Evolutionary conservation across 108 stramenopile species (phyloP).

Genomic region (Cyclotella baltica): DNA sequence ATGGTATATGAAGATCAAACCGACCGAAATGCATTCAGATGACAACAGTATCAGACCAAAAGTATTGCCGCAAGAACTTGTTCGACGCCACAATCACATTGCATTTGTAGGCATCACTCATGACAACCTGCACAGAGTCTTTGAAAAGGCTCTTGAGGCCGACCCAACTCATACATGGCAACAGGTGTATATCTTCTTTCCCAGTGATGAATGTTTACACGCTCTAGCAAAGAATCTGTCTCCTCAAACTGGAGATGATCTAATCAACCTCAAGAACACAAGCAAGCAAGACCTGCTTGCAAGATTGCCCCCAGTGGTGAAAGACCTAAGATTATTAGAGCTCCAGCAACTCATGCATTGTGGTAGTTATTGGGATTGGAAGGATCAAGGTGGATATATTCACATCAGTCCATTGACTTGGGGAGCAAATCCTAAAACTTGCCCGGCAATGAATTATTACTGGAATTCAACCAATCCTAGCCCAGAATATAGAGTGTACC

Average conservation of each 20-base stretch:
- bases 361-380: slow-evolving; percentile 47
- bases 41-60: slow-evolving; percentile 26
- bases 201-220: slow-evolving; percentile 27
- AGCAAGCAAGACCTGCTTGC: not conserved
- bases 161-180: slow-evolving; percentile 31
- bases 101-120: slow-evolving; percentile 44
- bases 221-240: slow-evolving; percentile 11
- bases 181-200: slow-evolving; percentile 34
- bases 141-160: slow-evolving; percentile 15
- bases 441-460: slow-evolving; percentile 46
- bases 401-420: slow-evolving; percentile 44
- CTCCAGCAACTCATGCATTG: slow-evolving; percentile 41
- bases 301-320: slow-evolving; percentile 3
- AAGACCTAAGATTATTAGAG: slow-evolving; percentile 25
- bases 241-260: slow-evolving; percentile 6
- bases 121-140: slow-evolving; percentile 27
- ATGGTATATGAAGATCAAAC: slow-evolving; percentile 53
- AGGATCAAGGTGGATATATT: slow-evolving; percentile 40
- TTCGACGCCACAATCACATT: slow-evolving; percentile 31
- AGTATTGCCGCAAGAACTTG: slow-evolving; percentile 36
- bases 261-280: slow-evolving; percentile 21
- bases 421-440: slow-evolving; percentile 35
- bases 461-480: slow-evolving; percentile 29
- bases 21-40: slow-evolving; percentile 32
- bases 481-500: slow-evolving; percentile 32